Percentiles rank a stretch among this genome's conserved stretches.
Evolutionary conservation across 257 asterid species (phyloP).

Genomic region (Thymus mandschuricus): DNA sequence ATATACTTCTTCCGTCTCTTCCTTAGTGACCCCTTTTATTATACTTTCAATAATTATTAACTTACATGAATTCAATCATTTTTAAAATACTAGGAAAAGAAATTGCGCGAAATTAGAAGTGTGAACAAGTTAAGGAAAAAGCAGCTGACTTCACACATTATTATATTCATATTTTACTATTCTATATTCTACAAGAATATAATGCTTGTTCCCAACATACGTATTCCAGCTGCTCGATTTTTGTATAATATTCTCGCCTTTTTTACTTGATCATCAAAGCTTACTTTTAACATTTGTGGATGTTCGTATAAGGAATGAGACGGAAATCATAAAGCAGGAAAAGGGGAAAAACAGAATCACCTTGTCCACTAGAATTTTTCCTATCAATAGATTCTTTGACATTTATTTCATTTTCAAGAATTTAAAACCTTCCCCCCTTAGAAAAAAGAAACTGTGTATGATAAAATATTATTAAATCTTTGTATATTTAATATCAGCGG

Average conservation of each 20-base stretch:
- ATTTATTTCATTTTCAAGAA: too few species aligned
- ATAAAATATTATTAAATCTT: slow-evolving; percentile 19
- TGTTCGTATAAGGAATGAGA: neutral
- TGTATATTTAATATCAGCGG: slow-evolving; percentile 29
- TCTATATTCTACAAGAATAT: too few species aligned
- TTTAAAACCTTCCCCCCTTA: too few species aligned
- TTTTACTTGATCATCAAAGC: neutral
- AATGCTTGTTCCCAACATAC: too few species aligned
- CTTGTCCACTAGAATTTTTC: neutral
- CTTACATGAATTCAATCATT: too few species aligned
- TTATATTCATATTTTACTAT: too few species aligned
- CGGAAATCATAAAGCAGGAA: neutral
- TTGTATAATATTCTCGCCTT: neutral
- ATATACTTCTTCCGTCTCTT: too few species aligned
- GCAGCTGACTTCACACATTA: neutral
- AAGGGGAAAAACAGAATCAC: neutral
- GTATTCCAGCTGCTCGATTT: too few species aligned
- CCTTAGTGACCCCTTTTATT: too few species aligned
- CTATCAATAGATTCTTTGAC: neutral
- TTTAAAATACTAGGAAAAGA: too few species aligned
- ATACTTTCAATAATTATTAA: too few species aligned
- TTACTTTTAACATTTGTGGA: slow-evolving; percentile 12
- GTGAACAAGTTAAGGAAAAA: neutral
- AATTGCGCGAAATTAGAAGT: neutral
- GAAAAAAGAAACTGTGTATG: too few species aligned